phyloP scores from a whole-genome alignment of 1,284 basidiomycete species.

The Rhodotorula sp. region DNA sequence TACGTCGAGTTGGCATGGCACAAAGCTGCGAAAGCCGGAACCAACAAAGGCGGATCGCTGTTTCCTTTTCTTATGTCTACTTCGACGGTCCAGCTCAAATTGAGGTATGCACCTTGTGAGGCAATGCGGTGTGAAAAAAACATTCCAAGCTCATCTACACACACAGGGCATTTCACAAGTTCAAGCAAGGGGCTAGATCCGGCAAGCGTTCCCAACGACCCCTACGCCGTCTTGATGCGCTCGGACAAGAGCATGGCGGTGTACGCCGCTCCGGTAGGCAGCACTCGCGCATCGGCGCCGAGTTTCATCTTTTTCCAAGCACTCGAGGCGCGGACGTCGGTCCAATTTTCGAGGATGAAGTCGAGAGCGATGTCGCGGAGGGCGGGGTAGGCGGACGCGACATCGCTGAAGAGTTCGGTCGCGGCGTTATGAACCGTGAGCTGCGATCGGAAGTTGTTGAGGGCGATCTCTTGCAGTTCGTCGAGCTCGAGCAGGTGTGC shows the following conservation, averaged over 20 bases:
- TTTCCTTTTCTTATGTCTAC: too few relatives aligned
- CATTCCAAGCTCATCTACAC: too few relatives aligned
- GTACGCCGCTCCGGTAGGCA: neutral
- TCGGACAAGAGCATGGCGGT: neutral
- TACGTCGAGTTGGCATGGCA: slow-evolving; percentile 33
- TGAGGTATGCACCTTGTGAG: too few relatives aligned
- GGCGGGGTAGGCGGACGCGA: neutral
- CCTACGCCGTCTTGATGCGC: too few relatives aligned
- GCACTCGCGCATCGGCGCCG: neutral
- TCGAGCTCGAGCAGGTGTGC: slow-evolving; percentile 10
- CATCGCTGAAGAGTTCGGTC: slow-evolving; percentile 17
- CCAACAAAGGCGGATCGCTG: slow-evolving; percentile 23
- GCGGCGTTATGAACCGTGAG: slow-evolving; percentile 3
- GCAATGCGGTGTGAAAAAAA: too few relatives aligned
- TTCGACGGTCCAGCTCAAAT: too few relatives aligned
- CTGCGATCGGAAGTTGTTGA: neutral
- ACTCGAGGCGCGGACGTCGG: too few relatives aligned
- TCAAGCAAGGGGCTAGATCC: too few relatives aligned
- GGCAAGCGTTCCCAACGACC: too few relatives aligned
- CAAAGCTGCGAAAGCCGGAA: slow-evolving; percentile 9
- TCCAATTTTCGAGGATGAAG: neutral
- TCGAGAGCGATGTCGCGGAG: neutral
- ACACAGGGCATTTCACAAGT: too few relatives aligned
- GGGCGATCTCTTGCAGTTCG: neutral
- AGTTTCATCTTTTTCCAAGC: slow-evolving; percentile 2